phyloP scores from a whole-genome alignment of 2,329 filamentous ascomycete species.

The Aspergillus ochraceus region DNA sequence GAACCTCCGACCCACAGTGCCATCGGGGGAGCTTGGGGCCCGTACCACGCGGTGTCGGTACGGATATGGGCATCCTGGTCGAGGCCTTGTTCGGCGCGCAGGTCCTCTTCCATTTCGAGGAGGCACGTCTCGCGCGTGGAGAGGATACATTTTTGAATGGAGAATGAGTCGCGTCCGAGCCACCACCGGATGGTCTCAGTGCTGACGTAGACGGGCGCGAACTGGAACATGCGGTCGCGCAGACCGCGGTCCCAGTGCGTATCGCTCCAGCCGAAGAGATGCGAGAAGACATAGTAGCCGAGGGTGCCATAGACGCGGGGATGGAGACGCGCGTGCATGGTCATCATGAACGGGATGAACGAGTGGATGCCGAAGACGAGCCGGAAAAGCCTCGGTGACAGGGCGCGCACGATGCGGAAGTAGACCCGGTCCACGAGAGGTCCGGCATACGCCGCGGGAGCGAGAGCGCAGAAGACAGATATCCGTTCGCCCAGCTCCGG shows the following conservation, averaged over 20 bases:
- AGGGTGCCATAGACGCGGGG: slow-evolving; percentile 72
- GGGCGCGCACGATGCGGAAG: slow-evolving; percentile 85
- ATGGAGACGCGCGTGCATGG: slow-evolving; percentile 68
- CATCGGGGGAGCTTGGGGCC: slow-evolving; percentile 74
- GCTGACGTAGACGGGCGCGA: slow-evolving; percentile 85
- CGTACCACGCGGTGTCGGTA: slow-evolving; percentile 72
- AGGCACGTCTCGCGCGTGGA: slow-evolving; percentile 72
- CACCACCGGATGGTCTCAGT: slow-evolving; percentile 94
- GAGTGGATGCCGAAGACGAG: slow-evolving; percentile 87
- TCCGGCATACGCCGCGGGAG: slow-evolving; percentile 87
- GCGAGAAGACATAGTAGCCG: slow-evolving; percentile 86
- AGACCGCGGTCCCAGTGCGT: slow-evolving; percentile 78
- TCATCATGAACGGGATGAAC: slow-evolving; percentile 93
- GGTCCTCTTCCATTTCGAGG: slow-evolving; percentile 53
- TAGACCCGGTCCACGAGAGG: slow-evolving; percentile 82
- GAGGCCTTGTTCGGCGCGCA: slow-evolving; percentile 21
- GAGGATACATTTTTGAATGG: slow-evolving; percentile 81
- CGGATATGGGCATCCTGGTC: slow-evolving; percentile 12
- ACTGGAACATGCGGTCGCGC: slow-evolving; percentile 83
- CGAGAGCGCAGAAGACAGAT: slow-evolving; percentile 86
- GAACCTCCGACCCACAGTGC: slow-evolving; percentile 84
- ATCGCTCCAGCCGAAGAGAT: slow-evolving; percentile 87
- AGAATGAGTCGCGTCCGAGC: slow-evolving; percentile 85
- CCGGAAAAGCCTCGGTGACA: slow-evolving; percentile 74
- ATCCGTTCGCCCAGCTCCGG: slow-evolving; percentile 80